Conservation (phyloP, 805 yeast species). For the Ogataea salicorniae region DNA sequence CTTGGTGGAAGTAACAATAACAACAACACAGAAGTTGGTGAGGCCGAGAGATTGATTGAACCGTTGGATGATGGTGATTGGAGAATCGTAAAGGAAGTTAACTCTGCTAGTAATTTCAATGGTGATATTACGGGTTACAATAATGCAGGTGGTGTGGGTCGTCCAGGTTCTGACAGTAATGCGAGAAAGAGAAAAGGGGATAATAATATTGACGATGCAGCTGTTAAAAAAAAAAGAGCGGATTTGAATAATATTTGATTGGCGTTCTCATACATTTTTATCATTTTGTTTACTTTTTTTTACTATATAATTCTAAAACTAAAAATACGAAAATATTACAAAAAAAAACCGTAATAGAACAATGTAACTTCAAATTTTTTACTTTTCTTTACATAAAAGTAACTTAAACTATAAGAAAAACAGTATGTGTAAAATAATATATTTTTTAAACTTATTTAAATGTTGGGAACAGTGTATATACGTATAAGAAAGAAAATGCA, state of each 20-base stretch:
- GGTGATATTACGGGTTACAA: not conserved
- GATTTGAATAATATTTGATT: slow-evolving; percentile 14
- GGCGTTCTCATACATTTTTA: not conserved
- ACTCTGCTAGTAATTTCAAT: not conserved
- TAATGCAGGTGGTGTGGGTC: not conserved
- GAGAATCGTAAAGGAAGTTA: not conserved
- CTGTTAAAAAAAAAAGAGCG: slow-evolving; percentile 19
- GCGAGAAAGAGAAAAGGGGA: not conserved
- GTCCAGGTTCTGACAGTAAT: too few species aligned
- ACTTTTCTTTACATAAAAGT: too few species aligned
- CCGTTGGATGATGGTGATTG: slow-evolving; percentile 1
- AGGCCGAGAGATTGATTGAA: not conserved
- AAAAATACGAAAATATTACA: too few species aligned
- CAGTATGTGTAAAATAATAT: too few species aligned
- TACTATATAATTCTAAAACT: too few species aligned
- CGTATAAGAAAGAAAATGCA: too few species aligned
- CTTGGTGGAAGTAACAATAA: slow-evolving; percentile 27
- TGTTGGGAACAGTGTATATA: too few species aligned
- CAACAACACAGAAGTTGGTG: not conserved
- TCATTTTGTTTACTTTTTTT: too few species aligned
- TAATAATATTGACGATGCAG: not conserved
- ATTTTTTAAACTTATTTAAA: too few species aligned
- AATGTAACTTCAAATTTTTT: too few species aligned
- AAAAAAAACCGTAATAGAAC: too few species aligned
- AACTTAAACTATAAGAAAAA: too few species aligned